Base-by-base conservation (phyloP, 495 filamentous ascomycete species). In the Lasiosphaeriaceae sp. region DNA sequence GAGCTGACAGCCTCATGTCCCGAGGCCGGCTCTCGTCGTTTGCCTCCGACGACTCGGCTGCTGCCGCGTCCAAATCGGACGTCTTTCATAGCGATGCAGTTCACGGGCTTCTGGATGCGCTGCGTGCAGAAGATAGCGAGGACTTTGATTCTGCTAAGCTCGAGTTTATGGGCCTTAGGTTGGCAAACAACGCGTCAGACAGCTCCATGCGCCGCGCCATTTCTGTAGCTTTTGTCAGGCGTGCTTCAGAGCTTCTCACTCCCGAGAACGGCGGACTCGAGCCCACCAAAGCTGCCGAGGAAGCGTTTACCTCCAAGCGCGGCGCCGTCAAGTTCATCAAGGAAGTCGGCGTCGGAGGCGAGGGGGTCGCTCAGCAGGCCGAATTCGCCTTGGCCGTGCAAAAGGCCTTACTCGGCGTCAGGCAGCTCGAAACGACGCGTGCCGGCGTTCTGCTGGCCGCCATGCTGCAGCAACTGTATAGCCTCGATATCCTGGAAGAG, bases 61-160 rank as follows among this genome's bases (percentile, higher is more conserved):
- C 65, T 23, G 56, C 62, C 19, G 67, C 69, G 12, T 59, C 69
- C 44, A 61, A 61, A 47, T 66, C 64, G 31, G 89, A 85, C 3
- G 83, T 85, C 16, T 97, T 97, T 81, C 90, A 96, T 63, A 78
- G 87, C 44, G 94, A 97, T 55, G 94, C 95, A 11, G 85, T 90
- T 2, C 77, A 82, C 62, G 94, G 90, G 58, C 80, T 97, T 24
- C 81, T 92, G 46, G 90, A 96, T 63, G 86, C 90, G 43, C 77
- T 99, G 37, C 75, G 76, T 41, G 73, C 68, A 2, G 66, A 65
- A 19, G 71, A 68, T 29, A 83, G 83, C 53, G 85, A 87, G 50
- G 83, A 90, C 41, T 84, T 90, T n/a, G 90, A 94, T 65, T 87
- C 88, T 11, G 90, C 94, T 9, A 87, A 89, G 62, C 78, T 97